Conservation (phyloP, 1,284 basidiomycete species). For the Somion occarium region DNA sequence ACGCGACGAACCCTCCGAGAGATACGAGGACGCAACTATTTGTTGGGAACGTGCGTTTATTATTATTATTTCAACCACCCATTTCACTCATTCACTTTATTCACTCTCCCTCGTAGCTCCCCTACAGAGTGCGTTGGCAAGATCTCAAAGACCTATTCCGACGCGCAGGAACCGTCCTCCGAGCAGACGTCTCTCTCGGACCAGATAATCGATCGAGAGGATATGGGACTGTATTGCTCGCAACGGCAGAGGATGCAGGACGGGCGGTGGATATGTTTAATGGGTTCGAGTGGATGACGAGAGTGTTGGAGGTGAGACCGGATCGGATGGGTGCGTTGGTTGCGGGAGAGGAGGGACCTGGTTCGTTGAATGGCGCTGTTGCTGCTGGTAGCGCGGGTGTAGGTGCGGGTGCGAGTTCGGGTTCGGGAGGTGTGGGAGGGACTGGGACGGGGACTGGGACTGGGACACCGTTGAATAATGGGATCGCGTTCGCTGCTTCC, state of each 20-base stretch:
- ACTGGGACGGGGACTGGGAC: slow-evolving; percentile 4
- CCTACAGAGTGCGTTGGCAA: slow-evolving; percentile 93
- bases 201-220: slow-evolving; percentile 91
- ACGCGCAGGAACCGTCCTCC: slow-evolving; percentile 89
- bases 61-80: slow-evolving; percentile 2
- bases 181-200: slow-evolving; percentile 90
- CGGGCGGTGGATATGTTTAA: slow-evolving; percentile 89
- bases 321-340: slow-evolving; percentile 58
- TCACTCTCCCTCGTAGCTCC: slow-evolving; percentile 50
- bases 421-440: slow-evolving; percentile 14
- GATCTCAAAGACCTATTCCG: slow-evolving; percentile 98
- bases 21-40: slow-evolving; percentile 91
- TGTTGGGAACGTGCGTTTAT: slow-evolving; percentile 74
- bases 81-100: slow-evolving; percentile 7
- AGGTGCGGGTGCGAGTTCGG: slow-evolving; percentile 8
- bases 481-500: background rate
- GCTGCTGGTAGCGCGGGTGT: background rate
- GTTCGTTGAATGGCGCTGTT: no score
- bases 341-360: background rate
- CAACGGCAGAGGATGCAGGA: slow-evolving; percentile 88
- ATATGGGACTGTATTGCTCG: slow-evolving; percentile 90
- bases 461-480: slow-evolving; percentile 5
- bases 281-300: slow-evolving; percentile 88
- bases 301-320: slow-evolving; percentile 84
- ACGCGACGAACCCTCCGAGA: slow-evolving; percentile 43